Conservation (phyloP, 768 basidiomycete species). For the Termitomyces sp. region DNA sequence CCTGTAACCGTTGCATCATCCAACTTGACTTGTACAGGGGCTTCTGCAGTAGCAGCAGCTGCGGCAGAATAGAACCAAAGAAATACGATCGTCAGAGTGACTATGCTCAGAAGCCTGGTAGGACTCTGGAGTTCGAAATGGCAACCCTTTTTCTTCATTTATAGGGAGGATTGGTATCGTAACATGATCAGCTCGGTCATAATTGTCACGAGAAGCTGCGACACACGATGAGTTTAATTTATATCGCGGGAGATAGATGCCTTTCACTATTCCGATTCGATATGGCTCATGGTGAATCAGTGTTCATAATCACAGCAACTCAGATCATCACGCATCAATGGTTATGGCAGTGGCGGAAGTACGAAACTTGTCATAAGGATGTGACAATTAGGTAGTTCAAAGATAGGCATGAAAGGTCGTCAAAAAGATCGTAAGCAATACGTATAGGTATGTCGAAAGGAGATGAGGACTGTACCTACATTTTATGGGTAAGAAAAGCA, state of each 20-base stretch:
- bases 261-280: too few species aligned
- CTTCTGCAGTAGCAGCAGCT: conserved; percentile 1
- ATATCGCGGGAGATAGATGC: too few species aligned
- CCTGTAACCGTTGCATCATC: conserved; percentile 44
- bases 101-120: background rate
- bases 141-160: background rate
- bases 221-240: too few species aligned
- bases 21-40: conserved; percentile 35
- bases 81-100: background rate
- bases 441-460: background rate
- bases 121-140: background rate
- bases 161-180: too few species aligned
- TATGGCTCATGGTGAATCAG: too few species aligned
- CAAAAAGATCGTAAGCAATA: background rate
- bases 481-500: background rate
- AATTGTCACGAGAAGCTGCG: too few species aligned
- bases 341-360: too few species aligned
- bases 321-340: too few species aligned
- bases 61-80: conserved; percentile 1
- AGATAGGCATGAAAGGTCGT: background rate
- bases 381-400: too few species aligned
- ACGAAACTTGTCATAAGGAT: too few species aligned
- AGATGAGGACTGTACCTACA: background rate
- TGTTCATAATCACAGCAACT: too few species aligned
- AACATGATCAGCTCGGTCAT: too few species aligned